Conservation (phyloP, 805 yeast species). For the Candida lessepsii region DNA sequence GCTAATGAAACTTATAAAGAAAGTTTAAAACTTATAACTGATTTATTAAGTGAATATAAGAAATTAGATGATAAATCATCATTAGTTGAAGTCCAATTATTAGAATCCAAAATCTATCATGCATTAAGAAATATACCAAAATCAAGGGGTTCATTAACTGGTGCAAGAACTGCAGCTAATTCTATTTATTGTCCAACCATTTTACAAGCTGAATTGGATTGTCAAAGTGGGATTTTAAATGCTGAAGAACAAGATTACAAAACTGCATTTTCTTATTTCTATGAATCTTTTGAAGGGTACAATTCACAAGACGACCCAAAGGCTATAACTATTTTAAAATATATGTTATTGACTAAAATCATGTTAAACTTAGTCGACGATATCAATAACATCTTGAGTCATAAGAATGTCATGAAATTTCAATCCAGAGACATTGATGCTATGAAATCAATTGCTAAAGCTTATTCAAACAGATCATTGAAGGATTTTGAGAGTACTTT, state of each 20-base stretch:
- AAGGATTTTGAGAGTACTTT: constrained; percentile 88
- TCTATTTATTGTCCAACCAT: constrained; percentile 93
- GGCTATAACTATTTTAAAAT: constrained; percentile 79
- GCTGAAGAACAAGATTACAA: constrained; percentile 97
- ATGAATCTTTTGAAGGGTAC: constrained; percentile 91
- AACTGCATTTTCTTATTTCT: constrained; percentile 93
- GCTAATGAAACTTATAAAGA: constrained; percentile 63
- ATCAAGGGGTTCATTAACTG: constrained; percentile 86
- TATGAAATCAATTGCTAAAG: constrained; percentile 88
- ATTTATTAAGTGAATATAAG: constrained; percentile 79
- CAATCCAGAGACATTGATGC: constrained; percentile 89
- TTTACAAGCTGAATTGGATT: constrained; percentile 89
- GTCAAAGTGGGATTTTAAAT: constrained; percentile 92
- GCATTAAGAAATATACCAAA: constrained; percentile 88
- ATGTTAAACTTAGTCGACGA: constrained; percentile 89
- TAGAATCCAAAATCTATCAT: constrained; percentile 88
- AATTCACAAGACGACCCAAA: constrained; percentile 60
- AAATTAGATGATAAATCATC: constrained; percentile 94
- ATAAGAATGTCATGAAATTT: constrained; percentile 66
- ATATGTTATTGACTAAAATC: constrained; percentile 88
- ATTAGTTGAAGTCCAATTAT: constrained; percentile 89
- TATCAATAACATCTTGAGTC: constrained; percentile 70
- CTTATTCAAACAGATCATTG: constrained; percentile 85
- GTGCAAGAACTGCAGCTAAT: constrained; percentile 97
- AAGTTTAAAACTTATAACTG: constrained; percentile 69